These are phyloP conservation scores for Leccinum broughii DNA, from an alignment of 768 basidiomycete species.

Conservation along the genomic window DNA sequence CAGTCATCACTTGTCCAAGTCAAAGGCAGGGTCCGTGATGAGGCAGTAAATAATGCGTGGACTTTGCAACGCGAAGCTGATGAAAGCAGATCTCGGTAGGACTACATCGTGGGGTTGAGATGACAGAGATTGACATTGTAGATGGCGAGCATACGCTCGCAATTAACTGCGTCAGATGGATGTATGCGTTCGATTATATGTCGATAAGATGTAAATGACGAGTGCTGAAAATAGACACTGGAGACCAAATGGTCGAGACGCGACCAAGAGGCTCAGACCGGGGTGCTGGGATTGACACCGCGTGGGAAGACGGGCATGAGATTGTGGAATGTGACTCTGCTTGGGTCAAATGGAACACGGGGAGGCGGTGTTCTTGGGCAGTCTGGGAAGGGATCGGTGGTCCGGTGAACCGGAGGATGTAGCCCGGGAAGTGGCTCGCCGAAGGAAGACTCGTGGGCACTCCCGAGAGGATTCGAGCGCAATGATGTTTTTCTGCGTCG, in stretches of 20 bases:
- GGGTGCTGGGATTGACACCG: conserved; percentile 16
- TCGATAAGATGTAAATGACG: conserved; percentile 26
- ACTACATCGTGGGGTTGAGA: conserved; percentile 32
- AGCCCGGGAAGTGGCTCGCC: conserved; percentile 19
- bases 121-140: conserved; percentile 23
- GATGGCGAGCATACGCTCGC: conserved; percentile 22
- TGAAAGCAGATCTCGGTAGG: conserved; percentile 24
- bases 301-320: conserved; percentile 61
- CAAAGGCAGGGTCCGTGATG: conserved; percentile 33
- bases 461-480: conserved; percentile 48
- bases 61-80: conserved; percentile 20
- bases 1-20: conserved; percentile 30
- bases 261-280: conserved; percentile 10
- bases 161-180: conserved; percentile 33
- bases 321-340: conserved; percentile 52
- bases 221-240: conserved; percentile 10
- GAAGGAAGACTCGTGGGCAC: conserved; percentile 20
- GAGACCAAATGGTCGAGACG: neutral
- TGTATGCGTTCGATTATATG: conserved; percentile 32
- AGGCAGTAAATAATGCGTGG: conserved; percentile 17
- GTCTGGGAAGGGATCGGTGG: conserved; percentile 17
- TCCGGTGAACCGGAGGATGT: conserved; percentile 32
- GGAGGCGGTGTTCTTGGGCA: conserved; percentile 37
- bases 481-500: conserved; percentile 57
- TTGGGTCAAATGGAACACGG: conserved; percentile 43